Evolutionary conservation across 2,329 filamentous ascomycete species (phyloP), one percentile per base, ranked within the genome.

Genomic region (Thielaviopsis musarum): DNA sequence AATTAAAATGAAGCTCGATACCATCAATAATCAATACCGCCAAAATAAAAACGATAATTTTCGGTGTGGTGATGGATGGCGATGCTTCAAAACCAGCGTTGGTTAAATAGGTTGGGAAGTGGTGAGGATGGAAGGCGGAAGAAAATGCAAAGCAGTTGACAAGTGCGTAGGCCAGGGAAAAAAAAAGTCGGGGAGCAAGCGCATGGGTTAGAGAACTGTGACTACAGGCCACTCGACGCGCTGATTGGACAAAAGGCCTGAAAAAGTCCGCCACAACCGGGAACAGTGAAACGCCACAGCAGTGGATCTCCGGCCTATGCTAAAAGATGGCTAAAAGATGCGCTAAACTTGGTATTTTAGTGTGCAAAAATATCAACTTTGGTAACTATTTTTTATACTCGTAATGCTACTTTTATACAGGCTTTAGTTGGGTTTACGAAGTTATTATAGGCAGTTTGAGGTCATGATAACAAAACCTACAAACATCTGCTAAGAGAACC

Each of bases 41-140:
- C 28, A 24, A 56, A 57, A 52, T 28, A 56, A 56, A 60, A 57
- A 48, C 45, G 51, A 56, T 57, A 57, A 59, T 41, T 57, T 49
- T 57, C 17, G 56, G 59, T 51, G 38, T 57, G 55, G 49, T 61
- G 54, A 61, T 61, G 55, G 54, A 62, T 62, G 54, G 54, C 51
- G 60, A 62, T 62, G 55, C 54, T 54, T 54, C 28, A 54, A 41
- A 58, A 54, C 57, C 60, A 54, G 57, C 34, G 60, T 59, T 59
- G 49, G 60, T 59, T 62, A 48, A 54, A 59, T 34, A 57, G 56
- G 54, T 49, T 57, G 54, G 54, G 41, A 24, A 54, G 54, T 59
- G 58, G 56, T 59, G 60, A 62, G 56, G 59, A 54, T 62, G 54
- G 57, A 52, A 62, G 55, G 60, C 60, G 41, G 57, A 58, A 62